Percentiles rank a stretch among this genome's conserved stretches.
phyloP scores from a whole-genome alignment of 2,329 filamentous ascomycete genomes.

The Xylariales sp. region DNA sequence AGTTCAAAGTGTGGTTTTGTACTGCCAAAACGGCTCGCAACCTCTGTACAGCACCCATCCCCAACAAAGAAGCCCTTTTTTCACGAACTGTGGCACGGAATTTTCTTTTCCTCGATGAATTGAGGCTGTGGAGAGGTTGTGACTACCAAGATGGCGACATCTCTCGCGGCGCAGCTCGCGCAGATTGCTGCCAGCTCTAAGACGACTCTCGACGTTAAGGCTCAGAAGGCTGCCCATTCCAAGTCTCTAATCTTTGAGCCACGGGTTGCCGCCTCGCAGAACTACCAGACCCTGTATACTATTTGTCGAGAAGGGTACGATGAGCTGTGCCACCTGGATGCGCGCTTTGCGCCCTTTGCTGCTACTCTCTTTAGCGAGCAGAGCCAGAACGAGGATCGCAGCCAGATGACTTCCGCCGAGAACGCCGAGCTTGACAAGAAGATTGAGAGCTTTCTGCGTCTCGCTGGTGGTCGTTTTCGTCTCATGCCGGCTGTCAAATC shows the following conservation, averaged over 20 bases:
- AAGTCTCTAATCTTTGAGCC: conserved; percentile 94
- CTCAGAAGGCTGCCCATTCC: conserved; percentile 85
- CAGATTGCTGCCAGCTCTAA: conserved; percentile 87
- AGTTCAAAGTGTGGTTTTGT: no score
- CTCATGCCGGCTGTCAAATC: conserved; percentile 86
- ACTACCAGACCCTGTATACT: conserved; percentile 81
- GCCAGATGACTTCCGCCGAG: conserved; percentile 74
- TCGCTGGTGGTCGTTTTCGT: conserved; percentile 71
- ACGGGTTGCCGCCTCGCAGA: conserved; percentile 79
- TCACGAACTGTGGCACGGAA: no score
- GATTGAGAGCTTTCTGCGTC: conserved; percentile 76
- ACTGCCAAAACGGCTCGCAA: no score
- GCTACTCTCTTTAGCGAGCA: conserved; percentile 87
- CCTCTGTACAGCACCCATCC: no score
- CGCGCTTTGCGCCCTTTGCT: conserved; percentile 70
- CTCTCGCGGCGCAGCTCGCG: conserved; percentile 90
- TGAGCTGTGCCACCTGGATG: conserved; percentile 84
- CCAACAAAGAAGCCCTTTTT: no score
- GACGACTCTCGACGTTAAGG: conserved; percentile 85
- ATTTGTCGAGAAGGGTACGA: conserved; percentile 87
- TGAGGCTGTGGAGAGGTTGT: not conserved
- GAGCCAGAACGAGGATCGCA: conserved; percentile 84
- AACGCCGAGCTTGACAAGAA: conserved; percentile 77
- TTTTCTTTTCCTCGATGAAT: no score
- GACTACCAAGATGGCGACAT: conserved; percentile 71